A percentile compares a stretch with the other conserved stretches of the same genome.
Conservation (phyloP, 2,329 filamentous ascomycete species). For the Pseudogymnoascus sp. region DNA sequence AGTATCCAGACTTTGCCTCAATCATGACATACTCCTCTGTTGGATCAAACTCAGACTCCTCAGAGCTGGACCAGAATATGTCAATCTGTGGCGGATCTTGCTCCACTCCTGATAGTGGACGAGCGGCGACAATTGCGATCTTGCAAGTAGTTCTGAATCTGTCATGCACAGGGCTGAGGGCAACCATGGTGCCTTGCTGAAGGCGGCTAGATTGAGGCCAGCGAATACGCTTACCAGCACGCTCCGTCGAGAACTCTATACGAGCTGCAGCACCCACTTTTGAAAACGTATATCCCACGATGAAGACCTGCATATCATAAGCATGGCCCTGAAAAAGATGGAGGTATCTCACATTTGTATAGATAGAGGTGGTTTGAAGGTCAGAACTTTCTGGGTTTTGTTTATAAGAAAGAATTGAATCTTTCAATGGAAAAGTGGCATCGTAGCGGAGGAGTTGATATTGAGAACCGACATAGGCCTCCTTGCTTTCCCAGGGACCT, state of each 20-base stretch:
- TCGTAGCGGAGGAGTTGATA: constrained; percentile 74
- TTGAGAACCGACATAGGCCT: constrained; percentile 63
- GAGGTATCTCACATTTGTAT: constrained; percentile 52
- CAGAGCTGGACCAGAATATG: constrained; percentile 57
- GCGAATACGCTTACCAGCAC: constrained; percentile 56
- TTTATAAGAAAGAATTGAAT: constrained; percentile 53
- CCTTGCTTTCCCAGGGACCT: constrained; percentile 50
- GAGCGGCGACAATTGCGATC: constrained; percentile 64
- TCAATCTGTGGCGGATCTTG: constrained; percentile 66
- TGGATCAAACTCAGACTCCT: constrained; percentile 62
- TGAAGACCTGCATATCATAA: constrained; percentile 46
- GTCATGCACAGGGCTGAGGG: constrained; percentile 46
- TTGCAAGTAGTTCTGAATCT: constrained; percentile 58
- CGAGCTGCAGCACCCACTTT: constrained; percentile 56
- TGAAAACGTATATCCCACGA: constrained; percentile 58
- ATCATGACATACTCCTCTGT: constrained; percentile 59
- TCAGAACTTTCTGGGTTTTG: constrained; percentile 50
- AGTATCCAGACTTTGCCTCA: constrained; percentile 66
- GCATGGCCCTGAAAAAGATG: not conserved
- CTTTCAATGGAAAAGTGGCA: constrained; percentile 58
- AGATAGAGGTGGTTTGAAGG: constrained; percentile 50
- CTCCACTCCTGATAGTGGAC: constrained; percentile 55
- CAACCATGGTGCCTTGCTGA: constrained; percentile 45
- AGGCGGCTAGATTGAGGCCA: constrained; percentile 53
- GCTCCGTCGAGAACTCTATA: constrained; percentile 61